A percentile compares a stretch with the other conserved stretches of the same genome.
Evolutionary conservation across 257 asterid species (phyloP).

Genomic region (Linderniella brevidens): DNA sequence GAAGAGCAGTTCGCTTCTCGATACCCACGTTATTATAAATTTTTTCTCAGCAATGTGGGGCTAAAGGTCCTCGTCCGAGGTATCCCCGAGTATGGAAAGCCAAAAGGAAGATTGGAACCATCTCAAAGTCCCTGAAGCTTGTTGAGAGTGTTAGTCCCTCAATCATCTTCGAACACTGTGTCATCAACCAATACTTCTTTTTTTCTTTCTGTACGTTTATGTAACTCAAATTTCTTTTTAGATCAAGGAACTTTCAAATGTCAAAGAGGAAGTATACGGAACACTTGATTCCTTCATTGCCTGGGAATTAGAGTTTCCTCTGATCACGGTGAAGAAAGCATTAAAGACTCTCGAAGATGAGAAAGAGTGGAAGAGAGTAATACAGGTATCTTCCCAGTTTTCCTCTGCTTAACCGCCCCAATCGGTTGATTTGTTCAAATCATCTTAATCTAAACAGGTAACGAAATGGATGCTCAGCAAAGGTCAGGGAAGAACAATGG

Average conservation of each 20-base stretch:
- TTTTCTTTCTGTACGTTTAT: not conserved
- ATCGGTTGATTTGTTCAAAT: not conserved
- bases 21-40: slow-evolving; percentile 4
- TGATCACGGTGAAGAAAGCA: slow-evolving; percentile 85
- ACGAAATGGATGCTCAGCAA: slow-evolving; percentile 95
- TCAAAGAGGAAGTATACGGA: slow-evolving; percentile 90
- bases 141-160: slow-evolving; percentile 63
- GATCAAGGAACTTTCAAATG: slow-evolving; percentile 82
- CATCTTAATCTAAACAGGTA: slow-evolving; percentile 22
- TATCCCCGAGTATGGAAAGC: slow-evolving; percentile 88
- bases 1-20: not conserved
- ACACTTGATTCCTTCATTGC: slow-evolving; percentile 93
- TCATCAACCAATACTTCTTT: slow-evolving; percentile 3
- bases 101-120: slow-evolving; percentile 55
- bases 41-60: slow-evolving; percentile 60
- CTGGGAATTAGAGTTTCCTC: slow-evolving; percentile 95
- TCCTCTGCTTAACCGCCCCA: not conserved
- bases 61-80: slow-evolving; percentile 94
- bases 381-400: slow-evolving; percentile 38
- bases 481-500: slow-evolving; percentile 98
- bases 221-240: slow-evolving; percentile 12
- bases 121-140: slow-evolving; percentile 71
- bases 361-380: slow-evolving; percentile 81
- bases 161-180: not conserved
- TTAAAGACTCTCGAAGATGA: slow-evolving; percentile 62